phyloP scores from a whole-genome alignment of 208 protist genomes.

The Trypanosoma congolense region DNA sequence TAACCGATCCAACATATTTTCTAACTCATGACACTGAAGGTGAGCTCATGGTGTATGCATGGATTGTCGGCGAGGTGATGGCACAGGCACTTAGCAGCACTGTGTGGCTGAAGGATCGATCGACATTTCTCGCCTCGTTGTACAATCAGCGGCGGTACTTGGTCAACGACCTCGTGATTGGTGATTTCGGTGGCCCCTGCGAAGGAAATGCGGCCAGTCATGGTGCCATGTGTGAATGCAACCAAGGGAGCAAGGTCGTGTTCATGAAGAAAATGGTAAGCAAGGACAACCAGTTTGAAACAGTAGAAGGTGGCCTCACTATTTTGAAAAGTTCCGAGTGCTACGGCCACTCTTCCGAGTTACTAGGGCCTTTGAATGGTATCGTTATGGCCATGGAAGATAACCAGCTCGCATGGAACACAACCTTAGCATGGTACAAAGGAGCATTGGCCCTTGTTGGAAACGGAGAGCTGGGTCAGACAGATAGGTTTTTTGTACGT shows the following conservation, averaged over 20 bases:
- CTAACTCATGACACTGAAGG: constrained; percentile 8
- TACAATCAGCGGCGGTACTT: constrained; percentile 53
- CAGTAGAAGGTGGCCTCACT: background rate
- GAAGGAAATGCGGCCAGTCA: constrained; percentile 10
- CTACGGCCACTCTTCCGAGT: background rate
- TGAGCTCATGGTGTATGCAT: constrained; percentile 24
- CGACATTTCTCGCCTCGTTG: constrained; percentile 17
- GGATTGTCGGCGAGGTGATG: constrained; percentile 20
- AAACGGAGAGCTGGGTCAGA: background rate
- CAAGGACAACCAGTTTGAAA: background rate
- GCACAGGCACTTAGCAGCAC: constrained; percentile 1
- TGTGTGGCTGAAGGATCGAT: constrained; percentile 6
- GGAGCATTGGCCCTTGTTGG: background rate
- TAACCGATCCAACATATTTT: constrained; percentile 10
- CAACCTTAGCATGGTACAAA: background rate
- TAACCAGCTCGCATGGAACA: background rate
- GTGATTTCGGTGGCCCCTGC: constrained; percentile 45
- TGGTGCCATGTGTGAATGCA: constrained; percentile 42
- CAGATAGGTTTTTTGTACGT: constrained; percentile 1
- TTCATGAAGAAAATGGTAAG: background rate
- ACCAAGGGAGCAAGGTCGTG: constrained; percentile 28
- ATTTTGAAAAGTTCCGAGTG: background rate
- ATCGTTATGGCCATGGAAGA: background rate
- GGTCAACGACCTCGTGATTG: constrained; percentile 46
- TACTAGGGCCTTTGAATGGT: constrained; percentile 1